Evolutionary conservation across 345 rosid genomes (phyloP), one percentile per base, ranked within the genome.

Genomic region (Jatropha curcas): DNA sequence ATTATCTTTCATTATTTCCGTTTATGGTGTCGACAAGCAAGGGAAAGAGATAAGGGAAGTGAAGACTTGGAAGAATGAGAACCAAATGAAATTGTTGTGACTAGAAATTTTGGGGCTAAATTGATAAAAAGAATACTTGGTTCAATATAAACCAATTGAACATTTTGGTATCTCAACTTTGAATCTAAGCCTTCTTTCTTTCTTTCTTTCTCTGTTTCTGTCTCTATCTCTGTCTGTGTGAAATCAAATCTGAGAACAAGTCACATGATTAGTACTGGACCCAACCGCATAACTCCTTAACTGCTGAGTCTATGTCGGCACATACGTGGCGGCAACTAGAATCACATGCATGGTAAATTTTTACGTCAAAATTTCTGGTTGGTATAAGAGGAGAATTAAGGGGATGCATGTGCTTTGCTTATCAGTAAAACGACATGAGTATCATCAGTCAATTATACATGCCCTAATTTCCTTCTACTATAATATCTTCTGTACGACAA

Each of bases 321-420:
- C 70, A 48, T 70, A 84, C 87, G 84, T 78, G 85, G 87, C 83
- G 27, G 66, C 78, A 82, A 60, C 71, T 60, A 72, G 76, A 72
- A 74, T 83, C 86, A 75, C 85, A 79, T 76, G 83, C 79, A 51
- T 71, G 19, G 20, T 65, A 14, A 62, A 56, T 35, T 50, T 65
- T 45, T 28, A 70, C 53, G 30, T n/a, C 35, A 25, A 72, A 37
- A 43, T 34, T 6, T 10, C 16, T 27, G 19, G 39, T 48, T 17
- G 53, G 16, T 2, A 52, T 55, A 27, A 33, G 68, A 68, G 34
- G 5, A 6, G 59, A 66, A 67, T 70, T 37, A 33, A 58, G 65
- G 62, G 33, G 12, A 74, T 60, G 79, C 84, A 84, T 73, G 85
- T 80, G 85, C 60, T 45, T 8, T 80, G 84, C 82, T 75, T 57